These are phyloP conservation scores for Candida chauliodis DNA, from an alignment of 805 yeast genomes.

Conservation along the genomic window DNA sequence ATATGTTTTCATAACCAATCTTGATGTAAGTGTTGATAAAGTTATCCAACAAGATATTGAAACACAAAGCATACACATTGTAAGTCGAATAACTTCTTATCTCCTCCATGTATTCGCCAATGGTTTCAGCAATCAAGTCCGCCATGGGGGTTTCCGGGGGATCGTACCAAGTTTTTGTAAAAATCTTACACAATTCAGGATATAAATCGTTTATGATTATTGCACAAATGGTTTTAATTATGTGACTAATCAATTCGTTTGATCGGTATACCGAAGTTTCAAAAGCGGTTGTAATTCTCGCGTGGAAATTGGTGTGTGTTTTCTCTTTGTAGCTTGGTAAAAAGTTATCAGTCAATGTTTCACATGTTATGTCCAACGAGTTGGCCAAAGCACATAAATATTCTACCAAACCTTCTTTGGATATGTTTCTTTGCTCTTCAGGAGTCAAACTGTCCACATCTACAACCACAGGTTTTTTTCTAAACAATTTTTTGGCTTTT, in stretches of 20 bases:
- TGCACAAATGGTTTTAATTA: conserved; percentile 63
- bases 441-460: conserved; percentile 40
- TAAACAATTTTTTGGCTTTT: conserved; percentile 36
- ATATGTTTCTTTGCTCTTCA: conserved; percentile 33
- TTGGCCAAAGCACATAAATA: conserved; percentile 80
- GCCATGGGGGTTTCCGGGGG: conserved; percentile 45
- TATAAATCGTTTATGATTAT: conserved; percentile 71
- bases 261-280: conserved; percentile 52
- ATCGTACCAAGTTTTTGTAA: conserved; percentile 70
- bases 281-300: conserved; percentile 32
- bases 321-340: conserved; percentile 58
- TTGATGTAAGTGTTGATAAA: conserved; percentile 35
- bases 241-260: conserved; percentile 76
- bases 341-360: conserved; percentile 61
- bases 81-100: conserved; percentile 46
- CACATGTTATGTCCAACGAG: conserved; percentile 77
- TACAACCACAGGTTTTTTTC: conserved; percentile 14
- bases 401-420: conserved; percentile 70
- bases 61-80: conserved; percentile 38
- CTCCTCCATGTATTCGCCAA: conserved; percentile 72
- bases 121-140: conserved; percentile 63
- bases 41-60: conserved; percentile 34
- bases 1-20: conserved; percentile 38
- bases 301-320: conserved; percentile 46
- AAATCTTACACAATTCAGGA: conserved; percentile 57